These are phyloP conservation scores for Heracleum sosnowskyi DNA, from an alignment of 129 eudicot species.

Conservation along the genomic window DNA sequence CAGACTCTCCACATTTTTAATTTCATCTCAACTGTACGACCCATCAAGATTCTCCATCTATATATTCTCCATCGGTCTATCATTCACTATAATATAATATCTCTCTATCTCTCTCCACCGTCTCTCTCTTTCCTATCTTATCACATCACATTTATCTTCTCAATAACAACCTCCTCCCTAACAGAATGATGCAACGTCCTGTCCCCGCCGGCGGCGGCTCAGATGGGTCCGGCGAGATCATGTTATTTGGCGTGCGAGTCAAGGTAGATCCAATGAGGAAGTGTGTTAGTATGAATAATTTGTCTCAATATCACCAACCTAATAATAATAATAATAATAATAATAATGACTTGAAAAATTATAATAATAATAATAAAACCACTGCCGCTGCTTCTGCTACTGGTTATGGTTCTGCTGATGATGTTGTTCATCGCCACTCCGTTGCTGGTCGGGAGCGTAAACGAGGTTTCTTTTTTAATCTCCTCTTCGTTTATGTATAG, in stretches of 20 bases:
- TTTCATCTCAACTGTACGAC: too few relatives aligned
- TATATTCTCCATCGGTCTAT: too few relatives aligned
- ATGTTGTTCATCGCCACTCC: slow-evolving; percentile 37
- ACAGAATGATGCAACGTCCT: too few relatives aligned
- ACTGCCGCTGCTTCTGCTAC: slow-evolving; percentile 2
- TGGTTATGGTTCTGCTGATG: slow-evolving; percentile 81
- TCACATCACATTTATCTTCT: too few relatives aligned
- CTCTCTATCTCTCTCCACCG: too few relatives aligned
- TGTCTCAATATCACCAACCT: slow-evolving; percentile 53
- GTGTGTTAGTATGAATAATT: slow-evolving; percentile 78
- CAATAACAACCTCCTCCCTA: too few relatives aligned
- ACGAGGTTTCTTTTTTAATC: slow-evolving; percentile 50
- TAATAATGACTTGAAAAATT: too few relatives aligned
- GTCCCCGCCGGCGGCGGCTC: slow-evolving; percentile 10
- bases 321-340: neutral
- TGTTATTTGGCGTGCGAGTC: slow-evolving; percentile 84
- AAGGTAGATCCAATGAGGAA: slow-evolving; percentile 91
- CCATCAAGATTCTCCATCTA: too few relatives aligned
- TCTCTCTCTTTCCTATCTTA: too few relatives aligned
- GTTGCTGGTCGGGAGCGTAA: slow-evolving; percentile 54
- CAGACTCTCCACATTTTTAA: too few relatives aligned
- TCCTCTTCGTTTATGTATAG: neutral
- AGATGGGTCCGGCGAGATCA: slow-evolving; percentile 47
- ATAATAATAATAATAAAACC: too few relatives aligned
- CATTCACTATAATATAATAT: too few relatives aligned